phyloP scores from a whole-genome alignment of 768 basidiomycete species.

The Mrakia hoshinonis region DNA sequence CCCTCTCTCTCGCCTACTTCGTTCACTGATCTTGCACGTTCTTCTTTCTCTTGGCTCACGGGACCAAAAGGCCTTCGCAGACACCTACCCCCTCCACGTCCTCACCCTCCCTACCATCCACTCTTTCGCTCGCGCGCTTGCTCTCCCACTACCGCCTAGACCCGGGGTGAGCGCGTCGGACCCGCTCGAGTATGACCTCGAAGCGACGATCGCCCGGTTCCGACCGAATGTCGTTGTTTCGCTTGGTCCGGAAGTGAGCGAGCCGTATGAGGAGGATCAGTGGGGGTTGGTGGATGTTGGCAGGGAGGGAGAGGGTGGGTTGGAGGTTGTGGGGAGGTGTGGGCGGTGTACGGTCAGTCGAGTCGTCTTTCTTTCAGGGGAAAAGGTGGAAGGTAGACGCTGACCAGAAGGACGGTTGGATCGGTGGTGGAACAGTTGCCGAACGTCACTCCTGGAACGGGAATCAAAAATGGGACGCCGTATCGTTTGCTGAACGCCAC shows the following conservation, averaged over 20 bases:
- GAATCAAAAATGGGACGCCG: neutral
- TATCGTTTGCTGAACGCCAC: neutral
- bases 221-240: neutral
- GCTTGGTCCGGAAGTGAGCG: neutral
- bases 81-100: conserved; percentile 6
- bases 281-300: neutral
- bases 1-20: neutral
- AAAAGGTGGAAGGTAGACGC: neutral
- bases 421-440: neutral
- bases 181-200: neutral
- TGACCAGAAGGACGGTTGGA: neutral
- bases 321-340: neutral
- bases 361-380: neutral
- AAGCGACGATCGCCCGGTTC: neutral
- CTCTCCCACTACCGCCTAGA: no score
- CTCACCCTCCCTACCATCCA: neutral
- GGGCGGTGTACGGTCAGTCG: conserved; percentile 4
- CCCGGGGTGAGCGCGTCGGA: no score
- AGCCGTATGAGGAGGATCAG: neutral
- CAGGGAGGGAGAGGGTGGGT: neutral
- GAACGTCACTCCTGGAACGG: neutral
- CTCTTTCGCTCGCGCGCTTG: neutral
- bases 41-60: neutral
- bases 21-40: neutral
- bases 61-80: neutral